Conservation (phyloP, 768 basidiomycete genomes). For the Amanita molliuscula region DNA sequence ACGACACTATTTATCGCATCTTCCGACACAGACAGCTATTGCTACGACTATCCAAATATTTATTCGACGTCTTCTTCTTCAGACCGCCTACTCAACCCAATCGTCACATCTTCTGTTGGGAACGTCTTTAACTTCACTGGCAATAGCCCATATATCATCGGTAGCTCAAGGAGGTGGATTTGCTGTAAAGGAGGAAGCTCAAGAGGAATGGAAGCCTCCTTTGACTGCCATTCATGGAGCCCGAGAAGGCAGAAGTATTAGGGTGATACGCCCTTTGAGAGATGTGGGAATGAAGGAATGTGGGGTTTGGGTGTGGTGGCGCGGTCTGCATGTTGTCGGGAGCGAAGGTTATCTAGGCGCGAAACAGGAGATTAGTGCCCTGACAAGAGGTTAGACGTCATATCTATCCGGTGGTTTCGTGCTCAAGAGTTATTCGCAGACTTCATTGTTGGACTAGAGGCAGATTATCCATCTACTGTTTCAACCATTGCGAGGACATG, state of each 20-base stretch:
- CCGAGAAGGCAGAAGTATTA: constrained; percentile 19
- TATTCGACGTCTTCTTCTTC: constrained; percentile 56
- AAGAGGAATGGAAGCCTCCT: constrained; percentile 55
- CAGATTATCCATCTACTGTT: constrained; percentile 79
- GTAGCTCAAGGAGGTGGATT: constrained; percentile 74
- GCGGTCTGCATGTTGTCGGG: constrained; percentile 18
- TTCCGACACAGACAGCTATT: constrained; percentile 70
- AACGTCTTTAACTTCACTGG: constrained; percentile 69
- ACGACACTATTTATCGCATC: constrained; percentile 45
- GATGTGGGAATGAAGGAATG: constrained; percentile 31
- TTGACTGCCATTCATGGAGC: background rate
- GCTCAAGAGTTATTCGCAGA: constrained; percentile 26
- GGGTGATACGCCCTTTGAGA: constrained; percentile 55
- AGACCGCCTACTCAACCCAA: constrained; percentile 44
- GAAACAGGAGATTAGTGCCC: constrained; percentile 47
- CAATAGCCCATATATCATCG: constrained; percentile 61
- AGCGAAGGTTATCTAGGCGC: constrained; percentile 33
- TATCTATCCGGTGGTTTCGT: background rate
- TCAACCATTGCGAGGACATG: constrained; percentile 77
- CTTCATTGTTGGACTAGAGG: constrained; percentile 73
- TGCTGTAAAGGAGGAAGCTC: constrained; percentile 52
- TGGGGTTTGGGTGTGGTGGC: constrained; percentile 10
- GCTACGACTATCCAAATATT: constrained; percentile 47
- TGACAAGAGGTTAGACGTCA: constrained; percentile 54
- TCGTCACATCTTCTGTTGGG: constrained; percentile 77